Percentiles rank a stretch among this genome's conserved stretches.
Evolutionary conservation across 2,329 filamentous ascomycete species (phyloP).

Genomic region (Metarhizium anisopliae): DNA sequence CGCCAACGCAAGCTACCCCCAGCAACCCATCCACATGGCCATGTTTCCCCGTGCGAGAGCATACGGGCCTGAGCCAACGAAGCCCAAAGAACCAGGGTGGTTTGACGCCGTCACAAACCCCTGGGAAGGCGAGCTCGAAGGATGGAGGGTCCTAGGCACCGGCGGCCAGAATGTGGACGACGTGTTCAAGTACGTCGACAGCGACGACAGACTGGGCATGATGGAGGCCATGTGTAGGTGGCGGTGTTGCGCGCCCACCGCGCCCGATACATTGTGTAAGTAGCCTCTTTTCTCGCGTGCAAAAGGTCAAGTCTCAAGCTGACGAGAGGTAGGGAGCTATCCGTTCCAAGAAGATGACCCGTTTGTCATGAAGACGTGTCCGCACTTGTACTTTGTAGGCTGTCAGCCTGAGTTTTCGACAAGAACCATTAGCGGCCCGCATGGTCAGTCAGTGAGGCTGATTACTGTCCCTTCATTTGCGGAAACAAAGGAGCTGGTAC

Average conservation of each 20-base stretch:
- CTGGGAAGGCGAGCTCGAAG: slow-evolving; percentile 83
- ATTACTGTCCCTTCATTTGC: slow-evolving; percentile 79
- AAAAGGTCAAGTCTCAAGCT: neutral
- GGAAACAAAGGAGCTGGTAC: slow-evolving; percentile 66
- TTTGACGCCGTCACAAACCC: slow-evolving; percentile 89
- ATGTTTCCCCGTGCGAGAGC: slow-evolving; percentile 73
- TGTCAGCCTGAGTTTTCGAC: slow-evolving; percentile 75
- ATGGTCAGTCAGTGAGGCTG: slow-evolving; percentile 64
- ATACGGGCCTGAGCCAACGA: slow-evolving; percentile 46
- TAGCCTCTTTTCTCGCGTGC: slow-evolving; percentile 10
- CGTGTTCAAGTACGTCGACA: slow-evolving; percentile 81
- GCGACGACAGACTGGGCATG: slow-evolving; percentile 69
- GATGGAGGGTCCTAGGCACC: slow-evolving; percentile 78
- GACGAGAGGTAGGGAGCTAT: slow-evolving; percentile 62
- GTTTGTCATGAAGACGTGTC: slow-evolving; percentile 76
- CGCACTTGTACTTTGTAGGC: slow-evolving; percentile 85
- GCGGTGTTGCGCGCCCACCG: slow-evolving; percentile 85
- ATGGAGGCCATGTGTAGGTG: slow-evolving; percentile 94
- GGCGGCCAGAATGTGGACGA: slow-evolving; percentile 92
- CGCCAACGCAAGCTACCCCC: slow-evolving; percentile 80
- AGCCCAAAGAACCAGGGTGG: slow-evolving; percentile 51
- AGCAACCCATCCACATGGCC: slow-evolving; percentile 86
- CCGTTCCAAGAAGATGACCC: slow-evolving; percentile 92
- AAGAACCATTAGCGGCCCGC: slow-evolving; percentile 54
- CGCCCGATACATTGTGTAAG: slow-evolving; percentile 90